Evolutionary conservation across 129 eudicot species (phyloP).

Genomic region (Kitagawia praeruptora): DNA sequence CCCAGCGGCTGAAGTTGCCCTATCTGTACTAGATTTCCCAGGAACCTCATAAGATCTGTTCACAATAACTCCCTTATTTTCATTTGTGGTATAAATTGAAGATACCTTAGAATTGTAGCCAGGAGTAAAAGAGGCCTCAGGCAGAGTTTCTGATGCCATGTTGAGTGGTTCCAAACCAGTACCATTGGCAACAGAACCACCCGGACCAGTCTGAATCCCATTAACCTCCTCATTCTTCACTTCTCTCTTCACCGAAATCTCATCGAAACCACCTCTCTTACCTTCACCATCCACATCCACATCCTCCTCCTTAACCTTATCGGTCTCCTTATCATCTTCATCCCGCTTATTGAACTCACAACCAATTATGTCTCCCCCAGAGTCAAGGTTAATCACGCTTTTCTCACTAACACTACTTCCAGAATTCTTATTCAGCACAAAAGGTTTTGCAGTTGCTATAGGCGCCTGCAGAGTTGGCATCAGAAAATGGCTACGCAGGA

Average conservation of each 20-base stretch:
- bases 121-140: conserved; percentile 29
- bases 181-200: conserved; percentile 60
- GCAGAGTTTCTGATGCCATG: conserved; percentile 40
- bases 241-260: conserved; percentile 25
- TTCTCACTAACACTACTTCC: no score
- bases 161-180: conserved; percentile 31
- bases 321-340: no score
- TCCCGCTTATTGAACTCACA: no score
- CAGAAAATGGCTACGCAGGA: no score
- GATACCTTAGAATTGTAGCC: conserved; percentile 73
- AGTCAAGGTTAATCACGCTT: no score
- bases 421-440: no score
- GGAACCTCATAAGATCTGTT: conserved; percentile 99
- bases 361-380: no score
- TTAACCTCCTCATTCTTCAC: conserved; percentile 18
- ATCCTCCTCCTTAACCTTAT: no score
- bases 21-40: conserved; percentile 99
- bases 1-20: conserved; percentile 67
- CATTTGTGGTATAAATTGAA: conserved; percentile 85
- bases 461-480: no score
- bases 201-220: background rate
- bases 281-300: no score
- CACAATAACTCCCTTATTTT: conserved; percentile 97
- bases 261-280: no score
- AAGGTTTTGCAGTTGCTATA: no score